Base-by-base conservation (phyloP, 2,329 filamentous ascomycete genomes). In the Beauveria sp. region DNA sequence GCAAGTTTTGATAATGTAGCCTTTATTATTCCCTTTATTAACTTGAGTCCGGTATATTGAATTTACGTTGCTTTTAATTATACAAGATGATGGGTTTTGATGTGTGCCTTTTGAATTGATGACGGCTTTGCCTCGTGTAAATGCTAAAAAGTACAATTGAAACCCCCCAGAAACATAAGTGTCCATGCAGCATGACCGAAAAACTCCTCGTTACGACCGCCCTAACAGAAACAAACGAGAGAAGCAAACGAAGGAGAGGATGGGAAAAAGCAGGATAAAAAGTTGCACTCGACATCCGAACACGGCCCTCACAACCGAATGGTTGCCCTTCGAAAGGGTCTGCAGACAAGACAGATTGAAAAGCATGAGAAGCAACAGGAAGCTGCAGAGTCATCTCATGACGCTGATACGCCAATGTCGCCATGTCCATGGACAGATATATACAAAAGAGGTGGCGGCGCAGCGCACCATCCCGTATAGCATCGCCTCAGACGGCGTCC, bases 401-500 rank as follows among this genome's bases (percentile, higher is more conserved):
- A 46, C 20, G n/a, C 5, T 10, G 10, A 22, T 22, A 46, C n/a
- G 10, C 20, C 43, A 46, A 24, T 1, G 20, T 2, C 46, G 3
- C 46, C 46, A 49, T 14, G 46, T 20, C 28, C 50, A 38, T 10
- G 7, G 26, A 14, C 10, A 24, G 9, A 49, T 47, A 57, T 40
- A 38, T 47, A 47, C 28, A 40, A 30, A 30, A n/a, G n/a, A n/a
- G 7, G 14, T 53, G 34, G 53, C 26, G 22, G 24, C n/a, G 9
- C 34, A n/a, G 38, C 38, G 22, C 14, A 47, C 34, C 14, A 16
- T n/a, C 7, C 4, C 26, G 24, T 18, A n/a, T 9, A 14, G 1
- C 2, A 30, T 9, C 5, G 14, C 42, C 22, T 67, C 78, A 90
- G 14, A 93, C 83, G 22, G 88, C 87, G 73, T 93, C 89, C 80